Conservation (phyloP, 2,329 filamentous ascomycete species). For the Daldinia sp. region DNA sequence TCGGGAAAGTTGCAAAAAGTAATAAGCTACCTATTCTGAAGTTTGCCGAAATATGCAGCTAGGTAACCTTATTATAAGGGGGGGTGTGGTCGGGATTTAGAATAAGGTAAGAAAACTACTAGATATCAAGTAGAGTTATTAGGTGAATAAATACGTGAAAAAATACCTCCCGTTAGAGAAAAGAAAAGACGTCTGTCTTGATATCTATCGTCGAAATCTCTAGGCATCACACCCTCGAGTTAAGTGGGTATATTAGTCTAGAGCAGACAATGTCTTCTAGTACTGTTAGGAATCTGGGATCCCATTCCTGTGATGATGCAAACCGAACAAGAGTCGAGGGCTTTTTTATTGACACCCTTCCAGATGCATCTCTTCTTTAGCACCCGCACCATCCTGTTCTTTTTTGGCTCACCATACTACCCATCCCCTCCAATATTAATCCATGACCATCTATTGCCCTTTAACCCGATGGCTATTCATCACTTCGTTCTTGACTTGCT, state of each 20-base stretch:
- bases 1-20: constrained; percentile 5
- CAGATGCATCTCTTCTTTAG: constrained; percentile 24
- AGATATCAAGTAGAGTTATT: constrained; percentile 4
- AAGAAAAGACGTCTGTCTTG: constrained; percentile 28
- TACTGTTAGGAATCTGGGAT: constrained; percentile 12
- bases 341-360: constrained; percentile 18
- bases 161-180: constrained; percentile 1
- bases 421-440: constrained; percentile 41
- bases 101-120: not conserved
- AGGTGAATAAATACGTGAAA: constrained; percentile 8
- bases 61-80: constrained; percentile 34
- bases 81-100: constrained; percentile 8
- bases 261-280: constrained; percentile 30
- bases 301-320: constrained; percentile 22
- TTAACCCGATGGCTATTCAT: constrained; percentile 36
- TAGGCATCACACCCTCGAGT: constrained; percentile 23
- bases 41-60: constrained; percentile 28
- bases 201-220: constrained; percentile 38
- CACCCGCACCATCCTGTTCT: constrained; percentile 24
- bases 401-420: constrained; percentile 34
- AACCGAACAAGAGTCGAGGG: constrained; percentile 27
- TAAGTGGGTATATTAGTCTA: constrained; percentile 27
- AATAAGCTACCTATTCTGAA: constrained; percentile 1
- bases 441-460: constrained; percentile 29
- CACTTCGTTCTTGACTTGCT: constrained; percentile 38